phyloP scores from a whole-genome alignment of 257 asterid genomes.

The Eustoma russellianum region DNA sequence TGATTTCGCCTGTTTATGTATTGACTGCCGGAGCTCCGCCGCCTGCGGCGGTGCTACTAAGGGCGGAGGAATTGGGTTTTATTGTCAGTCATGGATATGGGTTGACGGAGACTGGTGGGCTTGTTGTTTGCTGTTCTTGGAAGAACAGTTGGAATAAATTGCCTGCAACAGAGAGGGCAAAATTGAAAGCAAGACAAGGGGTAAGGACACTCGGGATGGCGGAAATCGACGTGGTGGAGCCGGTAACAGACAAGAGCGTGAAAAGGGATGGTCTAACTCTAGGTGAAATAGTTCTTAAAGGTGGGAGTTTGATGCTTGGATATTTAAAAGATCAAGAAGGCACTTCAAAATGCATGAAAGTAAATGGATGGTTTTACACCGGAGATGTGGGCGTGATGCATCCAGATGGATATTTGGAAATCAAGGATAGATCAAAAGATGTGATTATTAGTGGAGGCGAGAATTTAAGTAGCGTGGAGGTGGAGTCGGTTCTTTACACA shows the following conservation, averaged over 20 bases:
- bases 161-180: constrained; percentile 54
- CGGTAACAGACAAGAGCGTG: constrained; percentile 39
- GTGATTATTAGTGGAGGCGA: constrained; percentile 80
- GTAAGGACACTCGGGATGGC: constrained; percentile 51
- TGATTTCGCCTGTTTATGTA: constrained; percentile 32
- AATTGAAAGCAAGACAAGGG: constrained; percentile 65
- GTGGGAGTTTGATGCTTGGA: constrained; percentile 53
- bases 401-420: constrained; percentile 63
- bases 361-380: constrained; percentile 63
- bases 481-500: constrained; percentile 54
- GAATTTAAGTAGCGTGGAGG: constrained; percentile 81
- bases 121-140: constrained; percentile 53
- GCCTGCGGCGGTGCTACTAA: constrained; percentile 46
- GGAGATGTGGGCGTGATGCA: constrained; percentile 85
- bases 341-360: constrained; percentile 37
- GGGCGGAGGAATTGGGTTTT: constrained; percentile 59
- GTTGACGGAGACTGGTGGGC: constrained; percentile 71
- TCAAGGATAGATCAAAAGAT: constrained; percentile 74
- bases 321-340: constrained; percentile 53
- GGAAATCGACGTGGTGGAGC: constrained; percentile 39
- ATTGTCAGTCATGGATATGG: constrained; percentile 66
- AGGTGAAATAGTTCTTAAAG: constrained; percentile 57
- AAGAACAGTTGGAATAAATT: constrained; percentile 48
- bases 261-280: constrained; percentile 36
- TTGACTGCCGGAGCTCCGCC: constrained; percentile 83